Conservation (phyloP, 352 stramenopile genomes). For the Pythium phragmitis region DNA sequence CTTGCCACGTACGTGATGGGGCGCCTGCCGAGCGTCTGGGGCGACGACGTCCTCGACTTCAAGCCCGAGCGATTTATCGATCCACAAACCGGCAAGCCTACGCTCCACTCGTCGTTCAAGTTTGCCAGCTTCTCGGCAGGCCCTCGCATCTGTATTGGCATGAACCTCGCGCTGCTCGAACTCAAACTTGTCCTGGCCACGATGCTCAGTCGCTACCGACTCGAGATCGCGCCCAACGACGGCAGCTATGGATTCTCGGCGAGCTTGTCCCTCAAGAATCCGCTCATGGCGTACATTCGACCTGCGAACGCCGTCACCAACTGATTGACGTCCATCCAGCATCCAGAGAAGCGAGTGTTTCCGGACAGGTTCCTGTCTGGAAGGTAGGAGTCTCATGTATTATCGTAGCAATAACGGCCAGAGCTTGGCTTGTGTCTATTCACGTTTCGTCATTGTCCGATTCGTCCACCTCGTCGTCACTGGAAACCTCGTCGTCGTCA, state of each 20-base stretch:
- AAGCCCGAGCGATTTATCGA: slow-evolving; percentile 60
- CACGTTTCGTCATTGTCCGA: neutral
- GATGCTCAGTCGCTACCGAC: slow-evolving; percentile 14
- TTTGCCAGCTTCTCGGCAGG: slow-evolving; percentile 20
- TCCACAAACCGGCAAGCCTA: neutral
- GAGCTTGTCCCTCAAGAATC: neutral
- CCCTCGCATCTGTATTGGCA: slow-evolving; percentile 41
- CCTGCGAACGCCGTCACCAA: neutral
- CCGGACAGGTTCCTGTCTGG: too few species aligned
- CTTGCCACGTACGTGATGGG: slow-evolving; percentile 39
- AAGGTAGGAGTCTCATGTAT: too few species aligned
- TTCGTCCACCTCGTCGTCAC: neutral
- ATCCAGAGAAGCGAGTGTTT: too few species aligned
- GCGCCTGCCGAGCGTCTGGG: slow-evolving; percentile 36
- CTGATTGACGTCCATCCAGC: neutral
- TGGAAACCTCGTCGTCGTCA: neutral
- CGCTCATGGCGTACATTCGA: neutral
- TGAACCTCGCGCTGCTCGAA: slow-evolving; percentile 44
- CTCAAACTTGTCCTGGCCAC: slow-evolving; percentile 37
- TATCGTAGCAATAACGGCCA: neutral
- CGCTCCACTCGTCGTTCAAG: slow-evolving; percentile 16
- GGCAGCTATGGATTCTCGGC: neutral
- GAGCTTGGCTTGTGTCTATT: neutral
- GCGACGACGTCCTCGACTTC: slow-evolving; percentile 46
- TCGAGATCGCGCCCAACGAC: slow-evolving; percentile 2